Evolutionary conservation across 352 stramenopile genomes (phyloP), one percentile per base, ranked within the genome.

Genomic region (Globisporangium barbulae): DNA sequence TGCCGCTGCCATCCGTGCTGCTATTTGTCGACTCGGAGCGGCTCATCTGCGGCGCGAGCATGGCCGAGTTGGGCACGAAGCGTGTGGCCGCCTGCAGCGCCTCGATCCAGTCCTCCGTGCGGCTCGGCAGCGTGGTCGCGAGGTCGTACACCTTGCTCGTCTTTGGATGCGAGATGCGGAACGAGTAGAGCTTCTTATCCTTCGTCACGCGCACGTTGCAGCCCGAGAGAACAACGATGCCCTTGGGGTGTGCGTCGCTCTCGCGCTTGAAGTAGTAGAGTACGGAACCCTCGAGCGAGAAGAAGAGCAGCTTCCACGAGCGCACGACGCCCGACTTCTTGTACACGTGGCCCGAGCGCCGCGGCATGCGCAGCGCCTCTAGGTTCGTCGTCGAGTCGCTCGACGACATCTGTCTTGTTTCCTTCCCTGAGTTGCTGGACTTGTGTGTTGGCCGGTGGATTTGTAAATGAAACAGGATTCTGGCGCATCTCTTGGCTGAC

Each of bases 251-350:
- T 2, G 71, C 75, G 63, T 92, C 81, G 60, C 79, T 77, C 35
- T 90, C 76, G 61, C 73, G 81, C 61, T 89, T 90, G 73, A 86
- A 92, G 70, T 88, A 88, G 64, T 84, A 90, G 8, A 90, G 74
- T 63, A 89, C 72, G 3, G 75, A 81, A 53, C 77, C 74, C 59
- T 90, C 81, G 19, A 93, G 69, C 50, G 72, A 79, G 63, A 88
- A 88, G 74, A 71, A 89, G 50, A 79, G 83, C 55, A 79, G 71
- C 59, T 86, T 83, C 81, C 83, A 93, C 19, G 68, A 73, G 17
- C 76, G 75, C 30, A 71, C 65, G 42, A 91, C 61, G 21, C 74
- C 79, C 59, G 77, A 77, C 57, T 83, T 83, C 71, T 91, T 86
- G 79, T 91, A 89, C 48, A 91, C 58, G 35, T 85, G 75, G n/a